Base-by-base conservation (phyloP, 805 yeast species). In the Kodamaea restingae region DNA sequence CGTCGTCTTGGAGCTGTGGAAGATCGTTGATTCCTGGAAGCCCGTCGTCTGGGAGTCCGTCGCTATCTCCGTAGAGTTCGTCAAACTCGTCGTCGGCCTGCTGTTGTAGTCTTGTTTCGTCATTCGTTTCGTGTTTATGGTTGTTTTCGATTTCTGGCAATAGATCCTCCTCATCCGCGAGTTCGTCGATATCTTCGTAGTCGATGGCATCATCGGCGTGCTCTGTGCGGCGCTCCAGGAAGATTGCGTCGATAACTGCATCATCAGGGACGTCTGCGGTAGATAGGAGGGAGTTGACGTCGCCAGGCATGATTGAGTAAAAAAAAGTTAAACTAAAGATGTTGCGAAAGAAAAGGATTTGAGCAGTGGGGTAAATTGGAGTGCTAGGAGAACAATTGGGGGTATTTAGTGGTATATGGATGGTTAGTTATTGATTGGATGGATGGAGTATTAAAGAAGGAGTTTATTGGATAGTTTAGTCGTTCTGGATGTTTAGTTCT, bases 141-240 rank as follows among this genome's bases (percentile, higher is more conserved):
- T 41, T 53, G 11, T 7, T 7, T 9, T 43, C 51, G 21, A 42
- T 45, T 18, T 51, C 57, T 15, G 55, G 63, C n/a, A 54, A 70
- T 4, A 36, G 42, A 2, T 87, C 96, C 40, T 86, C 95, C 33
- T 90, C 96, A 17, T 32, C 38, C 3, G 36, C 50, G 14, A 41
- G 36, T 30, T 39, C 43, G 18, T 36, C 48, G 15, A 44, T 48
- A 9, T 43, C 53, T 7, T 40, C 49, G 12, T 46, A 91, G 60
- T 91, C 98, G 22, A 88, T 69, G 7, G 98, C 98, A 58, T 90
- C 91, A 5, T 78, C 96, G 1, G 93, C 90, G 60, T 90, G 98
- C 39, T 74, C 72, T 2, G 85, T 65, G 25, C 51, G 50, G 20
- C 56, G 46, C 26, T 61, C 65, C 39, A 43, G 48, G 45, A 65